Evolutionary conservation across 2,329 filamentous ascomycete species (phyloP).

Genomic region (Chaetomium sp.): DNA sequence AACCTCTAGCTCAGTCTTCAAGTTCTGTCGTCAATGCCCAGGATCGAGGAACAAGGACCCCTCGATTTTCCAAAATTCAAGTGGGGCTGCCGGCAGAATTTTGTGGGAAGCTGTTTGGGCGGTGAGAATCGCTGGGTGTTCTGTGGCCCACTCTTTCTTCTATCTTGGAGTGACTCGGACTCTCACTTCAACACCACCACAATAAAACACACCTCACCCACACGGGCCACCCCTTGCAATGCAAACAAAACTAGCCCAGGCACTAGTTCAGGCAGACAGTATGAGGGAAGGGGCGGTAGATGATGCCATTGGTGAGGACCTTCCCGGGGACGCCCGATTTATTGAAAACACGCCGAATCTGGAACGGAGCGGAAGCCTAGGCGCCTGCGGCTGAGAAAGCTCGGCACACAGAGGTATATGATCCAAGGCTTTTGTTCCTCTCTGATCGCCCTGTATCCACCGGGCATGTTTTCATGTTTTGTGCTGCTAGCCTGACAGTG

Average conservation of each 20-base stretch:
- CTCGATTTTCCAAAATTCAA: constrained; percentile 32
- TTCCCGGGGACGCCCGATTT: neutral
- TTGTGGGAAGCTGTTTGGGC: neutral
- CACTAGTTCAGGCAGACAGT: neutral
- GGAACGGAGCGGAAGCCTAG: neutral
- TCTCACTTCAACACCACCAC: no score
- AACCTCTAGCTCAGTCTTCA: no score
- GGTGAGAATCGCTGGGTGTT: neutral
- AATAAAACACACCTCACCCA: no score
- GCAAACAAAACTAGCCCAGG: neutral
- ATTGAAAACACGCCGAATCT: neutral
- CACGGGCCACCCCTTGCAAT: neutral
- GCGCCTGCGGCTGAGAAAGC: neutral
- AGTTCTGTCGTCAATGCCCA: neutral
- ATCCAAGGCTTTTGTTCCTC: neutral
- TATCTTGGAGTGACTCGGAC: no score
- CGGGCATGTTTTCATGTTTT: neutral
- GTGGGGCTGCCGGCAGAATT: constrained; percentile 34
- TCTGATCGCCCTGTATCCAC: neutral
- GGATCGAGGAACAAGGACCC: neutral
- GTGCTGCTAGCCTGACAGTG: no score
- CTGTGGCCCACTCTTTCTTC: constrained; percentile 2
- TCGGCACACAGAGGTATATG: neutral
- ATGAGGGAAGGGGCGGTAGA: neutral
- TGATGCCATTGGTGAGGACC: neutral